These are phyloP conservation scores for Starmerella ratchasimensis DNA, from an alignment of 805 yeast genomes.

Conservation along the genomic window DNA sequence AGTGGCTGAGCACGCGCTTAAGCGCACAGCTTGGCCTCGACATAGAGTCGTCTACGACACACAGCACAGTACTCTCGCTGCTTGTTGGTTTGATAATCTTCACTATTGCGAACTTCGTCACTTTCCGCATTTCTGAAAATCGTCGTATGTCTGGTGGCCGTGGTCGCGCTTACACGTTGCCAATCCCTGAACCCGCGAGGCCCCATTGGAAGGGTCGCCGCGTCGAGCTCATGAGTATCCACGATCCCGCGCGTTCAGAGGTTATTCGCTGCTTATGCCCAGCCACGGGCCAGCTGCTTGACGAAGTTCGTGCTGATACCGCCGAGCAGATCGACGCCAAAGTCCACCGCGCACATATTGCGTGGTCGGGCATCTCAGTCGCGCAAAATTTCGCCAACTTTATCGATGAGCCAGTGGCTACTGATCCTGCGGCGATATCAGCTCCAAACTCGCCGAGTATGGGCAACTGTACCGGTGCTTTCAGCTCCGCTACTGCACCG, in stretches of 20 bases:
- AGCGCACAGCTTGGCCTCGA: not conserved
- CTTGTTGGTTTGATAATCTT: conserved; percentile 2
- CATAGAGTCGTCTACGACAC: not conserved
- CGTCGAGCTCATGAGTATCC: conserved; percentile 46
- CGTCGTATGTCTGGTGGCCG: conserved; percentile 3
- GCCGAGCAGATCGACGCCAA: conserved; percentile 55
- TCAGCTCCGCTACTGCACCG: too few species aligned
- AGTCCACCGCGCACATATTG: conserved; percentile 35
- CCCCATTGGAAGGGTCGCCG: conserved; percentile 89
- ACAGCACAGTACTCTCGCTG: not conserved
- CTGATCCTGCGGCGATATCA: too few species aligned
- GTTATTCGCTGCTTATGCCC: conserved; percentile 82
- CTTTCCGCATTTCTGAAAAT: conserved; percentile 1
- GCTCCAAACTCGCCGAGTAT: too few species aligned
- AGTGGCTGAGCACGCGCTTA: not conserved
- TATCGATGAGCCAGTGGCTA: too few species aligned
- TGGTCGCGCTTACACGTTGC: conserved; percentile 26
- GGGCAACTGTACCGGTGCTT: too few species aligned
- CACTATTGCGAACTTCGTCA: not conserved
- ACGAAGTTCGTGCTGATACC: conserved; percentile 52
- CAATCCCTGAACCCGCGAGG: conserved; percentile 61
- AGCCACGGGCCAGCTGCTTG: conserved; percentile 84
- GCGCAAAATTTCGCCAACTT: too few species aligned
- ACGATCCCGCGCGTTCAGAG: conserved; percentile 47
- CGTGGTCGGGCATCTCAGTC: too few species aligned